Base-by-base conservation (phyloP, 2,329 filamentous ascomycete species). In the Curvularia hawaiiensis region DNA sequence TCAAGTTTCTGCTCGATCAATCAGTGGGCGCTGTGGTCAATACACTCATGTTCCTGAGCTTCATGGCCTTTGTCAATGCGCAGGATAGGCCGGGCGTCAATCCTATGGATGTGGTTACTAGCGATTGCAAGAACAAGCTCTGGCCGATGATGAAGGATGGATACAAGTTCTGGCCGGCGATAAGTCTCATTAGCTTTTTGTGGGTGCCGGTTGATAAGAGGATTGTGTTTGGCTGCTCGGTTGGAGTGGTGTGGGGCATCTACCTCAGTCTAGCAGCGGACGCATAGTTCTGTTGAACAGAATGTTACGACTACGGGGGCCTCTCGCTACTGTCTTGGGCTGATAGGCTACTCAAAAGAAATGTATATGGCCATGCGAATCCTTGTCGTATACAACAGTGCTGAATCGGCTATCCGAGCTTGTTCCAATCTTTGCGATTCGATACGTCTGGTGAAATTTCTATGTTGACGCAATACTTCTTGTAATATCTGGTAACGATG, bases 231-330 rank as follows among this genome's bases (percentile, higher is more conserved):
- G 89, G 87, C n/a, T 86, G 87, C 63, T 74, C 89, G 50, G 89
- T 89, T 18, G 90, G 90, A 5, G 81, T 94, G 24, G 83, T 80
- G 14, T 94, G 90, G 90, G 88, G 88, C 0, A 81, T 92, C 41
- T 93, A 90, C 73, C 79, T 93, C 77, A 91, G 89, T 70, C 77
- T 92, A 68, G 76, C 86, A 62, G 83, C 65, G 22, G 71, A 60
- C 28, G 67, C 61, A 39, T 72, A 58, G 59, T 48, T 48, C 30
- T 31, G 10, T 31, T 31, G 30, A 31, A 31, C 30, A 31, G 30
- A 12, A 31, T 4, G 30, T 14, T 31, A 10, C 12, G 39, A n/a
- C 24, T 28, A 22, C 2, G 33, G 12, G 26, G 5, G 41, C 11
- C 16, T 22, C 18, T 11, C 20, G 26, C 22, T n/a, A 24, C n/a